These are phyloP conservation scores for Nelumbo lutea DNA, from an alignment of 164 flowering plant genomes.

Conservation along the genomic window DNA sequence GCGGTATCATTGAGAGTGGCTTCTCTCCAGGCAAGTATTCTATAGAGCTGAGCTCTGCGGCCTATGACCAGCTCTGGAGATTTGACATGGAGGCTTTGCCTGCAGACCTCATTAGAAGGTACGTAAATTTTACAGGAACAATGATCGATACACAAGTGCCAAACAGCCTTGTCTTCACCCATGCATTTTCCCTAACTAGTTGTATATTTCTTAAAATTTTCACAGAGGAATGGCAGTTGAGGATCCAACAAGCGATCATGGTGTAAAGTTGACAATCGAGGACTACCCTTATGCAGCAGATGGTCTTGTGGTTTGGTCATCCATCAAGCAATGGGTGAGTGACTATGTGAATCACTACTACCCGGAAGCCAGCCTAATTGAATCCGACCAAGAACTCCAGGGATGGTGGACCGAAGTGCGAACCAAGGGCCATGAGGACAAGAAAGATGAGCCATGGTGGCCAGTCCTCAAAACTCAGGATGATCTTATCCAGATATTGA, in stretches of 20 bases:
- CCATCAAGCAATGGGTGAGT: slow-evolving; percentile 23
- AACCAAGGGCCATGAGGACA: slow-evolving; percentile 30
- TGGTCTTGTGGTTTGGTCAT: slow-evolving; percentile 26
- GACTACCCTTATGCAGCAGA: slow-evolving; percentile 39
- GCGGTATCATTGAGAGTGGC: slow-evolving; percentile 24
- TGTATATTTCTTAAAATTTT: no score
- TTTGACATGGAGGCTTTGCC: slow-evolving; percentile 32
- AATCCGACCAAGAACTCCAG: slow-evolving; percentile 29
- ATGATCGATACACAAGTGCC: not conserved
- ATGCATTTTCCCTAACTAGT: no score
- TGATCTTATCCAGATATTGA: slow-evolving; percentile 21
- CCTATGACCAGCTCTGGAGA: slow-evolving; percentile 17
- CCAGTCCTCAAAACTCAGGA: slow-evolving; percentile 24
- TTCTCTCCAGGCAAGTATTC: slow-evolving; percentile 26
- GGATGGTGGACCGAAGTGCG: slow-evolving; percentile 32
- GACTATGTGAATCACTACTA: slow-evolving; percentile 31
- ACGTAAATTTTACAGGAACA: not conserved
- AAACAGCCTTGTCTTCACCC: no score
- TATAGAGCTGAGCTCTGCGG: slow-evolving; percentile 17
- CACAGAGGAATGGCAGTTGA: slow-evolving; percentile 31
- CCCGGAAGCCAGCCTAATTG: slow-evolving; percentile 2
- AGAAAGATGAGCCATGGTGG: slow-evolving; percentile 38
- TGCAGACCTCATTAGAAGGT: slow-evolving; percentile 26
- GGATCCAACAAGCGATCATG: slow-evolving; percentile 28
- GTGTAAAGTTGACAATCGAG: slow-evolving; percentile 23